Base-by-base conservation (phyloP, 2,329 filamentous ascomycete genomes). In the Ceratocystis papillata region DNA sequence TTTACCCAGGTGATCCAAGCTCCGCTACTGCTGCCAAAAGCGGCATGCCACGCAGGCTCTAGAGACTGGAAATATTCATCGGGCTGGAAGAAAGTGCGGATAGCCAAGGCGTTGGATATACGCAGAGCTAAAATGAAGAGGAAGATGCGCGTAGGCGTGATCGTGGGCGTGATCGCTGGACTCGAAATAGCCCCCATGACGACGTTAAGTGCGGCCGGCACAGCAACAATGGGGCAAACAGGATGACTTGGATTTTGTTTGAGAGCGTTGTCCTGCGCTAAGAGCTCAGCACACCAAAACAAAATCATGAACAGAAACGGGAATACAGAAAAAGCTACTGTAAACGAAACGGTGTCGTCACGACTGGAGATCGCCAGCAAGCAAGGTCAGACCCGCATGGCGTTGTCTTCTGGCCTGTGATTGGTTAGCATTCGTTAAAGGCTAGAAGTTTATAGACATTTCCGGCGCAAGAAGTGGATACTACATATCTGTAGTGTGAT, bases 61-160 rank as follows among this genome's bases (percentile, higher is more conserved):
- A 97, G 83, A 1, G 91, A 88, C 74, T 99, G 94, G 73, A 94
- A 99, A 79, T 90, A 97, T 76, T 99, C 94, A 78, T 99, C 94
- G 33, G 94, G 94, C 76, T 99, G 94, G 77, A 99, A 99, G 75
- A 96, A 99, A 22, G 94, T 97, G 70, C 83, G 80, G 67, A 95
- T 79, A 69, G 81, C 84, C 71, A 94, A 80, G 41, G 90, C 86
- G 77, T 96, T 96, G 74, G 89, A 75, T 69, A 93, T 81, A 65
- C 94, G 89, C 69, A 96, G 82, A 50, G 83, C 79, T 70, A 96
- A 71, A 65, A 84, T 75, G 68, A 72, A 68, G 61, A 75, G 68
- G 64, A 76, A 74, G 50, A 71, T 67, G 33, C 41, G 37, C 63
- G 41, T 60, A 7, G 63, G 57, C 15, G 46, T 64, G 44, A 63